Percentiles rank a stretch among this genome's conserved stretches.
These are phyloP conservation scores for Eremomyces bilateralis DNA, from an alignment of 495 filamentous ascomycete species.

Conservation along the genomic window DNA sequence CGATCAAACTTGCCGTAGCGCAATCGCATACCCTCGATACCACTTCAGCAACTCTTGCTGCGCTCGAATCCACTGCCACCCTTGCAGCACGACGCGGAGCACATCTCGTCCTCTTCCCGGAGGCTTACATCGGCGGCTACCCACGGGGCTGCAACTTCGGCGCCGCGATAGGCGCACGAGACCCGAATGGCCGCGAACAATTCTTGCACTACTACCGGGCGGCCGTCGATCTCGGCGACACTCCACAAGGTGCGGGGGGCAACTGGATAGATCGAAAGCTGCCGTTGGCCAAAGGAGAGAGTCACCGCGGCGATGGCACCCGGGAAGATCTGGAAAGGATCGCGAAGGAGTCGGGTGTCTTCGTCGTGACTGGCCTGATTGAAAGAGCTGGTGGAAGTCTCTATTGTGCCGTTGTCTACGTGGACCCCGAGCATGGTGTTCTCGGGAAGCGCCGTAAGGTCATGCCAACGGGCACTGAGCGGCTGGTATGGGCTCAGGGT, in stretches of 20 bases:
- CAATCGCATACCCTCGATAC: slow-evolving; percentile 52
- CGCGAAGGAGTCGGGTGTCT: slow-evolving; percentile 53
- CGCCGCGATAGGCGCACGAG: slow-evolving; percentile 44
- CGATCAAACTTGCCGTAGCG: slow-evolving; percentile 50
- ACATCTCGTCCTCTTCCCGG: slow-evolving; percentile 71
- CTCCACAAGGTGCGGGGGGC: slow-evolving; percentile 47
- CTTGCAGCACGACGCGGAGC: slow-evolving; percentile 31
- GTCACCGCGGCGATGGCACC: slow-evolving; percentile 59
- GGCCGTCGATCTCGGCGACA: slow-evolving; percentile 75
- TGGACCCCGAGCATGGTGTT: slow-evolving; percentile 48
- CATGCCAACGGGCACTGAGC: slow-evolving; percentile 74
- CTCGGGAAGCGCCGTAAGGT: slow-evolving; percentile 86
- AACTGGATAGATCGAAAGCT: slow-evolving; percentile 48
- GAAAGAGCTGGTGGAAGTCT: slow-evolving; percentile 62
- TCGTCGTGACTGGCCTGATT: slow-evolving; percentile 57
- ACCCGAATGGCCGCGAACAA: slow-evolving; percentile 51
- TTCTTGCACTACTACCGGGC: slow-evolving; percentile 60
- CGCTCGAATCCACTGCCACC: slow-evolving; percentile 33
- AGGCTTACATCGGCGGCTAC: slow-evolving; percentile 87
- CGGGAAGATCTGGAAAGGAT: slow-evolving; percentile 57
- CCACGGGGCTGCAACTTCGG: slow-evolving; percentile 70
- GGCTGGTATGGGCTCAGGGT: slow-evolving; percentile 79
- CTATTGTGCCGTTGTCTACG: slow-evolving; percentile 69
- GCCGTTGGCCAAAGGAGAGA: slow-evolving; percentile 21
- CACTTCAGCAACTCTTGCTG: slow-evolving; percentile 38